Evolutionary conservation across 192 early-diverging fungal species (phyloP).

Genomic region (Chytriomyces sp.): DNA sequence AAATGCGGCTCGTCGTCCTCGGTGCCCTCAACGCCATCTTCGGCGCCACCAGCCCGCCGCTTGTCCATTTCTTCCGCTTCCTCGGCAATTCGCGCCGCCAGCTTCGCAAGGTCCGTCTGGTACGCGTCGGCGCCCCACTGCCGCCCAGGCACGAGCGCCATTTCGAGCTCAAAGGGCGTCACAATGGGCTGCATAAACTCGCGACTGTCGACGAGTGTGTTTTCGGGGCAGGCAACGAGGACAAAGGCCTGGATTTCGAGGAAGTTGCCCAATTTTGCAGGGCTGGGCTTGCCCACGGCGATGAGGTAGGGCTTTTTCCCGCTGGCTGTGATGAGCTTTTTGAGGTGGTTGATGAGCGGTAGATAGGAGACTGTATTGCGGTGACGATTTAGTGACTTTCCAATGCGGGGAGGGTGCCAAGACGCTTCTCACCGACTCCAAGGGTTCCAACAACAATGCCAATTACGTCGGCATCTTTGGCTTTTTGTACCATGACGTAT

Average conservation of each 20-base stretch:
- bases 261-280: slow-evolving; percentile 96
- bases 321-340: slow-evolving; percentile 68
- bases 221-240: slow-evolving; percentile 92
- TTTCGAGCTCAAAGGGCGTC: slow-evolving; percentile 88
- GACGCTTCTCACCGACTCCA: slow-evolving; percentile 73
- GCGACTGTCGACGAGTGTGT: slow-evolving; percentile 85
- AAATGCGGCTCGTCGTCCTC: slow-evolving; percentile 81
- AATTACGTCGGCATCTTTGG: slow-evolving; percentile 87
- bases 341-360: slow-evolving; percentile 77
- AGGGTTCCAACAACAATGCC: slow-evolving; percentile 96
- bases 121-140: slow-evolving; percentile 53
- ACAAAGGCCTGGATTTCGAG: slow-evolving; percentile 93
- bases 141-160: slow-evolving; percentile 60
- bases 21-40: too few species aligned
- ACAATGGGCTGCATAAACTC: slow-evolving; percentile 93
- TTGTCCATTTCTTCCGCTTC: slow-evolving; percentile 28
- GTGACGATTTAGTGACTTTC: neutral
- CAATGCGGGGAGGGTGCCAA: too few species aligned
- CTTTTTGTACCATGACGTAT: slow-evolving; percentile 87
- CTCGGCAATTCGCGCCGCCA: slow-evolving; percentile 31
- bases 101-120: slow-evolving; percentile 39
- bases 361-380: slow-evolving; percentile 70
- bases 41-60: neutral
- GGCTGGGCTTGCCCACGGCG: slow-evolving; percentile 92
- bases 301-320: slow-evolving; percentile 86